Conservation (phyloP, 345 rosid species). For the Acer campestre region DNA sequence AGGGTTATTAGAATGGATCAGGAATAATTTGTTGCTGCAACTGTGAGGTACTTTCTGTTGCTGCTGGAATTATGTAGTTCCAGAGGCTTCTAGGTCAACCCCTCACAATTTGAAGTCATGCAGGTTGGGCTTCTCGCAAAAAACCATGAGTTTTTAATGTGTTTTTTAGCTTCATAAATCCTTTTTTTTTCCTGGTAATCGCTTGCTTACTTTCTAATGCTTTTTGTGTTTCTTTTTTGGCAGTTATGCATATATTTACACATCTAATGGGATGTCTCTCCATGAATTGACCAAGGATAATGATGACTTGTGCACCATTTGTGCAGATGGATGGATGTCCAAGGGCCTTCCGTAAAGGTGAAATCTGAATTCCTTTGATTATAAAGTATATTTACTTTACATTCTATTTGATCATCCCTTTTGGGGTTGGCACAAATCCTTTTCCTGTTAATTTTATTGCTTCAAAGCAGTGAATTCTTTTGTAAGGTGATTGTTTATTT, state of each 20-base stretch:
- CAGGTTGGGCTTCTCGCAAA: conserved; percentile 97
- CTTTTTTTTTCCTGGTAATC: too few relatives aligned
- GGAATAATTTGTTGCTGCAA: conserved; percentile 79
- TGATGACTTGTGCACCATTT: conserved; percentile 79
- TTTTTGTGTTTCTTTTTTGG: too few relatives aligned
- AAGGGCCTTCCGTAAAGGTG: conserved; percentile 94
- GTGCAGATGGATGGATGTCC: conserved; percentile 99
- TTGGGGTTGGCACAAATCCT: too few relatives aligned
- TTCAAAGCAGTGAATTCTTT: too few relatives aligned
- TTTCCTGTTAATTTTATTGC: too few relatives aligned
- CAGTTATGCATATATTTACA: too few relatives aligned
- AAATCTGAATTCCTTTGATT: conserved; percentile 22
- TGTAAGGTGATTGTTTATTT: too few relatives aligned
- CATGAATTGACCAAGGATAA: conserved; percentile 50
- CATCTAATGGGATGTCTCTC: too few relatives aligned
- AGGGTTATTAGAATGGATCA: conserved; percentile 77
- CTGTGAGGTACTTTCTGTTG: conserved; percentile 62
- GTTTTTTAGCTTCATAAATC: neutral
- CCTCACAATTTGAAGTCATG: conserved; percentile 97
- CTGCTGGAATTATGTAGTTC: conserved; percentile 22
- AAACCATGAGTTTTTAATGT: conserved; percentile 69
- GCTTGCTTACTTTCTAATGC: too few relatives aligned
- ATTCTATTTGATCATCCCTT: neutral
- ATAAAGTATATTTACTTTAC: conserved; percentile 18
- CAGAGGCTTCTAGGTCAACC: conserved; percentile 48